Evolutionary conservation across 1,284 basidiomycete genomes (phyloP).

Genomic region (Phlebopus sp.): DNA sequence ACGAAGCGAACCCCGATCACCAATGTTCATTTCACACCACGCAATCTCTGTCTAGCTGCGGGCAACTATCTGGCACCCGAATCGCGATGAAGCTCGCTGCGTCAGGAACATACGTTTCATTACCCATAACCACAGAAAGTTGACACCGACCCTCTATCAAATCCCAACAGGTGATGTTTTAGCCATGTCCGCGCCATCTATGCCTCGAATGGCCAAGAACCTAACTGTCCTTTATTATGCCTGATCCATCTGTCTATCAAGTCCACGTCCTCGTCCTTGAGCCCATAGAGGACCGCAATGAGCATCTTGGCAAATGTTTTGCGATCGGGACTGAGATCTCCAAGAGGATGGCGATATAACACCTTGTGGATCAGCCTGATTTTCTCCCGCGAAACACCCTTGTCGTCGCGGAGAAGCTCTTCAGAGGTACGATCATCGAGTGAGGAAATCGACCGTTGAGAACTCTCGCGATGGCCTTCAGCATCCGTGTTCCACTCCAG

Average conservation of each 20-base stretch:
- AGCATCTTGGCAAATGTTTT: constrained; percentile 1
- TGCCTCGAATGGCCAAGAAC: constrained; percentile 4
- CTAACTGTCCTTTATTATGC: constrained; percentile 1
- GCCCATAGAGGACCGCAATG: constrained; percentile 3
- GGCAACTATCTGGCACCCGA: constrained; percentile 66
- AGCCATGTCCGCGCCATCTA: background rate
- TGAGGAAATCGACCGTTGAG: background rate
- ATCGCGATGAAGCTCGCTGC: constrained; percentile 40
- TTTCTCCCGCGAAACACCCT: constrained; percentile 2
- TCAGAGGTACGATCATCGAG: constrained; percentile 5
- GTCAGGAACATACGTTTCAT: too few relatives aligned
- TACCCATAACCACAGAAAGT: background rate
- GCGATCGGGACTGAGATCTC: background rate
- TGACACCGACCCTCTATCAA: background rate
- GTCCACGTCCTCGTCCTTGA: constrained; percentile 2
- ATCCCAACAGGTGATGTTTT: background rate
- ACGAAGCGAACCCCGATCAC: constrained; percentile 94
- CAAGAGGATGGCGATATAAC: background rate
- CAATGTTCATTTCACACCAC: constrained; percentile 90
- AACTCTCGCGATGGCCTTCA: background rate
- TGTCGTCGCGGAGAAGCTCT: constrained; percentile 2
- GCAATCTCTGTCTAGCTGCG: constrained; percentile 90
- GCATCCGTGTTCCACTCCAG: background rate
- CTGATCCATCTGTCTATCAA: constrained; percentile 6
- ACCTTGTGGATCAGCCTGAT: constrained; percentile 4